Evolutionary conservation across 805 yeast genomes (phyloP).

Genomic region (Ogataea allantospora): DNA sequence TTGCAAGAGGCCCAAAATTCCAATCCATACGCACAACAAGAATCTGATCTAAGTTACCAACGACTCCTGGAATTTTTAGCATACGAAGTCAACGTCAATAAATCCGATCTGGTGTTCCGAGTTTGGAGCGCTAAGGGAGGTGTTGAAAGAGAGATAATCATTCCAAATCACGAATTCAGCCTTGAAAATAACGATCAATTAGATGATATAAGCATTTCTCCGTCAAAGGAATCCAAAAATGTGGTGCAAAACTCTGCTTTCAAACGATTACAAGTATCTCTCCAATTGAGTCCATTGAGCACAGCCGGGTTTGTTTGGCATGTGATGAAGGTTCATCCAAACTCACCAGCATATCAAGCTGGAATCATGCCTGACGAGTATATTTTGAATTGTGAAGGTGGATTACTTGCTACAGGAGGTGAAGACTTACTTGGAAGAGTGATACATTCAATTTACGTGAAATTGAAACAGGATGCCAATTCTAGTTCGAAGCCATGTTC

Average conservation of each 20-base stretch:
- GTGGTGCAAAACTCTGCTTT: constrained; percentile 38
- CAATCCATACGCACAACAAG: constrained; percentile 26
- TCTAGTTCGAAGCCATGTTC: constrained; percentile 36
- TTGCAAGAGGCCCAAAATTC: constrained; percentile 23
- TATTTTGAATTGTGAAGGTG: constrained; percentile 84
- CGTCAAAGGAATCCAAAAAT: constrained; percentile 15
- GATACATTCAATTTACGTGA: constrained; percentile 50
- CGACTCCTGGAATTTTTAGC: constrained; percentile 26
- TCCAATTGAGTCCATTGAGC: constrained; percentile 75
- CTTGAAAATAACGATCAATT: constrained; percentile 19
- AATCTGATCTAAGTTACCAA: constrained; percentile 16
- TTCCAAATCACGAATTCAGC: constrained; percentile 30
- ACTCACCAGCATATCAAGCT: constrained; percentile 79
- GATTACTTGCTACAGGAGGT: constrained; percentile 82
- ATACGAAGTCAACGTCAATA: constrained; percentile 28
- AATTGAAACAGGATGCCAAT: constrained; percentile 19
- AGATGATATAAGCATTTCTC: constrained; percentile 31
- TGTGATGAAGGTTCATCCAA: constrained; percentile 66
- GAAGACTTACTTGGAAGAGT: constrained; percentile 74
- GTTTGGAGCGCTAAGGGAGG: constrained; percentile 93
- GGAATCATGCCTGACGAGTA: constrained; percentile 87
- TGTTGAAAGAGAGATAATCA: constrained; percentile 39
- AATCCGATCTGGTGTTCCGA: constrained; percentile 45
- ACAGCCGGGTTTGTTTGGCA: constrained; percentile 87
- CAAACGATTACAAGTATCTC: constrained; percentile 57